Base-by-base conservation (phyloP, 108 stramenopile species). In the Nannochloropsis salina region DNA sequence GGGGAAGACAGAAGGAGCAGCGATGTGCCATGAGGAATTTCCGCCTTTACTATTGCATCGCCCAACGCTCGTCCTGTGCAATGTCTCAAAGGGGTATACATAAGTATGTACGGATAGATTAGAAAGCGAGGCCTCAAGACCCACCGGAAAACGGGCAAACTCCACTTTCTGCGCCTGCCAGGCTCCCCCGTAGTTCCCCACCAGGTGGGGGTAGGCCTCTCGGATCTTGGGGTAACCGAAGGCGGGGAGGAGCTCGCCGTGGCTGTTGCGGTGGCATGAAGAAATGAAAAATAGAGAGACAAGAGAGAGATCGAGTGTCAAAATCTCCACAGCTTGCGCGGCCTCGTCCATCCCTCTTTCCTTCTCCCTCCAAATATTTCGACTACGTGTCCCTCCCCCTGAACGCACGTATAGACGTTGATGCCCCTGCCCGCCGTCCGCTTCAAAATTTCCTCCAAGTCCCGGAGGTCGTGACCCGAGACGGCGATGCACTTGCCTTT, bases 81-180 rank as follows among this genome's bases (percentile, higher is more conserved):
- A 74, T 74, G 61, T 4, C 20, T 6, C 20, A 81, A n/a, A 41
- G 80, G 3, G 40, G 80, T 31, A 41, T 11, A 31, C 21, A 40
- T 40, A 5, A 3, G 11, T 3, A n/a, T 31, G 8, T 0, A 81
- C 80, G 40, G 11, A 9, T 41, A 41, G 11, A 81, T 41, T 81
- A 40, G 80, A 41, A 9, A 41, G 80, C 9, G 40, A 3, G 31
- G 40, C 21, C 31, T 81, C 40, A 9, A 41, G 80, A 41, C 80
- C 11, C 40, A 22, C 31, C 80, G 31, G 80, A 40, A 22, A 41
- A 11, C 31, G 80, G 80, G 91, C 90, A 82, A 94, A 95, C 85
- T 94, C 94, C 86, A 93, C 92, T 86, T 95, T 94, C 90, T 95
- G 95, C 86, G 92, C 92, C 82, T 94, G 93, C 95, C 95, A 95